Conservation (phyloP, 192 early-diverging fungal species). For the Backusella circina region DNA sequence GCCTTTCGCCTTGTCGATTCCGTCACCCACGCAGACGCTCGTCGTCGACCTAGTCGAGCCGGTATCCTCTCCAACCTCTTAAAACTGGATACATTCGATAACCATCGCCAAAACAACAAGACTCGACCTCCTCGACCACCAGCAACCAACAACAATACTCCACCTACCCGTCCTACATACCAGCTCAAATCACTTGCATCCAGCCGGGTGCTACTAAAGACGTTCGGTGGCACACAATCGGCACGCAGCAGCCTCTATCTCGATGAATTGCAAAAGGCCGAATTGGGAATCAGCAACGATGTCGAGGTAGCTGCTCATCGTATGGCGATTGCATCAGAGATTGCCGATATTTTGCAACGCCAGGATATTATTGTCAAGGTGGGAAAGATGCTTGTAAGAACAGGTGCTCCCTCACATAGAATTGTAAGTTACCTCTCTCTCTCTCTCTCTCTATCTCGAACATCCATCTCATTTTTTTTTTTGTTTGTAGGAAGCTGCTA, state of each 20-base stretch:
- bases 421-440: constrained; percentile 33
- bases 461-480: not conserved
- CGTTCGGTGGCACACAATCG: constrained; percentile 12
- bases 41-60: constrained; percentile 23
- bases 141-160: not conserved
- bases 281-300: constrained; percentile 7
- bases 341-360: constrained; percentile 40
- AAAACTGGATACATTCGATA: constrained; percentile 31
- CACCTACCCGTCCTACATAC: not conserved
- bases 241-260: constrained; percentile 19
- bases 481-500: constrained; percentile 44
- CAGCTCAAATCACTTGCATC: constrained; percentile 7
- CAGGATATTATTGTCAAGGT: constrained; percentile 49
- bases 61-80: constrained; percentile 46
- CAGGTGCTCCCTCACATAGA: constrained; percentile 49
- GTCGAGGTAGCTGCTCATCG: constrained; percentile 16
- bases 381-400: constrained; percentile 44
- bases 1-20: constrained; percentile 26
- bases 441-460: not conserved
- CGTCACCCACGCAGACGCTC: constrained; percentile 1
- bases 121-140: not conserved
- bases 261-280: constrained; percentile 18
- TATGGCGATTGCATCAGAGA: constrained; percentile 31
- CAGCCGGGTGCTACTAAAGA: not conserved
- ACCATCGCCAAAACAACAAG: constrained; percentile 18